Evolutionary conservation across 179 eudicot genomes (phyloP).

Genomic region (Camellia oleifera): DNA sequence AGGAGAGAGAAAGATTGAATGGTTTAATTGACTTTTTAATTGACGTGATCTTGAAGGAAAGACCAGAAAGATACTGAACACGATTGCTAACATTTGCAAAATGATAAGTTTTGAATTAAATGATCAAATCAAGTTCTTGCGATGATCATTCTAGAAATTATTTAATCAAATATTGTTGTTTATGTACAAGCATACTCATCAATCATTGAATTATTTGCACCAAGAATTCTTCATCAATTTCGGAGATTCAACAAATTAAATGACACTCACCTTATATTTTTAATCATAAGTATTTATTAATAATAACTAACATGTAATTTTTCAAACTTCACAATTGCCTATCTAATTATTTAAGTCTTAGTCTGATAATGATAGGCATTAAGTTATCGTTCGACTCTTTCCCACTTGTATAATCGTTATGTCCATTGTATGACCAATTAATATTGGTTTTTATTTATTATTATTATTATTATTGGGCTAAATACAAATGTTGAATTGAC

Average conservation of each 20-base stretch:
- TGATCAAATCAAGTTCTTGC: conserved; percentile 8
- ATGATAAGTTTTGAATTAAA: background rate
- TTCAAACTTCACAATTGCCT: background rate
- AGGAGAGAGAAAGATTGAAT: background rate
- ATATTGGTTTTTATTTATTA: background rate
- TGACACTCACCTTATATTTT: background rate
- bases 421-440: background rate
- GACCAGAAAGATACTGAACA: background rate
- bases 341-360: background rate
- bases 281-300: background rate
- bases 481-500: background rate
- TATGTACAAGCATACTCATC: background rate
- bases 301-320: background rate
- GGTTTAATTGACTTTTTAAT: conserved; percentile 12
- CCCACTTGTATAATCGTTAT: background rate
- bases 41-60: conserved; percentile 13
- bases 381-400: background rate
- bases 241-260: background rate
- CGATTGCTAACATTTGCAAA: background rate
- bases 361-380: background rate
- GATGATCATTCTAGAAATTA: no score
- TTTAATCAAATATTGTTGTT: background rate
- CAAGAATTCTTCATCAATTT: background rate
- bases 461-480: background rate
- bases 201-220: conserved; percentile 4